A percentile compares a stretch with the other conserved stretches of the same genome.
phyloP scores from a whole-genome alignment of 306 rosid genomes.

The Rosa lucieae region DNA sequence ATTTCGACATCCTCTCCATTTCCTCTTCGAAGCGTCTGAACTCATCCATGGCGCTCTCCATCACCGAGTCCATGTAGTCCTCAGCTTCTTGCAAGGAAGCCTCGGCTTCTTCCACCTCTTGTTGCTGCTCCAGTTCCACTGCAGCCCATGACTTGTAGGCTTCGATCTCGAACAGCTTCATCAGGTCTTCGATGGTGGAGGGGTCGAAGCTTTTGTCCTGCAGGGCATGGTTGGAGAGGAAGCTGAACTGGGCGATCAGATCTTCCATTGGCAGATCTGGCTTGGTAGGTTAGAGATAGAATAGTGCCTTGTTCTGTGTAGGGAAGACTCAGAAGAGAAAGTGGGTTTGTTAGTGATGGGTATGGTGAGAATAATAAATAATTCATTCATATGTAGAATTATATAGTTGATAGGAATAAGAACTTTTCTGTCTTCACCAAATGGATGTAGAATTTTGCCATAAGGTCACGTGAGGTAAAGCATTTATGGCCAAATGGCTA shows the following conservation, averaged over 20 bases:
- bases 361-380: not conserved
- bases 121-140: constrained; percentile 54
- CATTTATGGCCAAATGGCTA: not conserved
- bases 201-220: constrained; percentile 84
- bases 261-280: constrained; percentile 52
- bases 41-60: constrained; percentile 90
- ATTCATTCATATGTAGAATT: not conserved
- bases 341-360: not conserved
- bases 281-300: not conserved
- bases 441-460: not conserved
- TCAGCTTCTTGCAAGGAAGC: constrained; percentile 54
- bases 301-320: not conserved
- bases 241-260: constrained; percentile 64
- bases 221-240: constrained; percentile 70
- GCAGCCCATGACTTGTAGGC: constrained; percentile 94
- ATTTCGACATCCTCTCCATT: constrained; percentile 46
- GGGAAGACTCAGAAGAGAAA: not conserved
- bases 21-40: constrained; percentile 71
- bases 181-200: constrained; percentile 64
- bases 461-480: not conserved
- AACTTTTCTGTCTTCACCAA: too few relatives aligned
- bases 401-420: not conserved
- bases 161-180: constrained; percentile 92
- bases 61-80: constrained; percentile 68
- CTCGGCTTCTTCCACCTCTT: constrained; percentile 62